phyloP scores from a whole-genome alignment of 176 grass and related monocot genomes.

The Hyparrhenia diplandra region DNA sequence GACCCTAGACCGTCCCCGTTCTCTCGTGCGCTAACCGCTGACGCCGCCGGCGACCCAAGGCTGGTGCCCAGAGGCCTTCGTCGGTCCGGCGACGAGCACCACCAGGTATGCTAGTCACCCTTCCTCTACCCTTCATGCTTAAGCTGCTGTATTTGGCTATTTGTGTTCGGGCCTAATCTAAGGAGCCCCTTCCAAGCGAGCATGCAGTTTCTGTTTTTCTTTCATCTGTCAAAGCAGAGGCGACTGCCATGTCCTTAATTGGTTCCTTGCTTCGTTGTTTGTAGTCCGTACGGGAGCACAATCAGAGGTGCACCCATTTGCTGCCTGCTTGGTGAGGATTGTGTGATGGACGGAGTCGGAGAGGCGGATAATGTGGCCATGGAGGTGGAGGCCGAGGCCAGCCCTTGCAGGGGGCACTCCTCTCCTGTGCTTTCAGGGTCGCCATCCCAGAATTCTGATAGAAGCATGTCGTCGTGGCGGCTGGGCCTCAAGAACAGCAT shows the following conservation, averaged over 20 bases:
- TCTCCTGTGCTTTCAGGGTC: background rate
- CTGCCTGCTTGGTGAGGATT: background rate
- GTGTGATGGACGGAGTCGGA: constrained; percentile 20
- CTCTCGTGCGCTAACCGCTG: background rate
- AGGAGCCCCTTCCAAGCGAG: too few relatives aligned
- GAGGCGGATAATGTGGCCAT: constrained; percentile 15
- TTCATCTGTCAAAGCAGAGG: background rate
- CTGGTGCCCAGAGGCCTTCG: too few relatives aligned
- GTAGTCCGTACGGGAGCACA: background rate
- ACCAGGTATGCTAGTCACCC: background rate
- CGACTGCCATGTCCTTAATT: background rate
- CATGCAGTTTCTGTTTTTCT: too few relatives aligned
- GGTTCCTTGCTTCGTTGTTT: background rate
- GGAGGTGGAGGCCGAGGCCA: constrained; percentile 29
- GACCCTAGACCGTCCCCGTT: too few relatives aligned
- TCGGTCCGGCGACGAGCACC: background rate
- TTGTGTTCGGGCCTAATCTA: too few relatives aligned
- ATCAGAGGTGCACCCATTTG: background rate
- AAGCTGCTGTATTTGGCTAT: background rate
- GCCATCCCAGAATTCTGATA: background rate
- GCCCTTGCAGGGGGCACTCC: background rate
- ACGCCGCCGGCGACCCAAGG: background rate
- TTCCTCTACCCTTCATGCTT: background rate
- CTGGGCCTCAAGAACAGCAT: constrained; percentile 68
- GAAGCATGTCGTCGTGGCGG: constrained; percentile 21